Evolutionary conservation across 208 protist species (phyloP).

Genomic region (Trypanosoma conorhini): DNA sequence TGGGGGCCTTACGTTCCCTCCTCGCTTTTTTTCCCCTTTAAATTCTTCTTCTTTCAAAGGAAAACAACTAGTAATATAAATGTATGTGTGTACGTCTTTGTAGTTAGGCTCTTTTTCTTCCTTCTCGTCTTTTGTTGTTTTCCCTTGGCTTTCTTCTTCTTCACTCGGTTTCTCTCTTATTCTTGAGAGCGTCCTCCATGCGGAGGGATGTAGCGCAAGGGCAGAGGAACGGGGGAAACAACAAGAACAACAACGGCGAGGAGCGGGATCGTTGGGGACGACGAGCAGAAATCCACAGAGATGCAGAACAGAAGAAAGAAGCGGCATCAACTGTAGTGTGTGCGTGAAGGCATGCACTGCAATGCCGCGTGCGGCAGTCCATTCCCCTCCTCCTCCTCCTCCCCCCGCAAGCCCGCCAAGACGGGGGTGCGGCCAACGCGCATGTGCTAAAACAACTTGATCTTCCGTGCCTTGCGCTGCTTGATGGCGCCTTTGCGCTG

Average conservation of each 20-base stretch:
- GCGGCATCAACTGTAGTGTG: too few relatives aligned
- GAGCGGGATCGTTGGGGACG: too few relatives aligned
- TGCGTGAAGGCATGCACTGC: too few relatives aligned
- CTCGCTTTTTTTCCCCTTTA: constrained; percentile 1
- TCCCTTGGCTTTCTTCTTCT: neutral
- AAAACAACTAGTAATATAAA: constrained; percentile 9
- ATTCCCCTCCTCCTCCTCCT: neutral
- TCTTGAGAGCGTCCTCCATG: too few relatives aligned
- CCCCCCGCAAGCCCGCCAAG: too few relatives aligned
- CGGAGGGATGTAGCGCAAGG: too few relatives aligned
- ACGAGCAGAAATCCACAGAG: too few relatives aligned
- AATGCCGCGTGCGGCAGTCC: too few relatives aligned
- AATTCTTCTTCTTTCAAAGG: neutral
- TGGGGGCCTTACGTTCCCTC: neutral
- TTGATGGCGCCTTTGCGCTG: constrained; percentile 81
- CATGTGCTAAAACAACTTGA: constrained; percentile 77
- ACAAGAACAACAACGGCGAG: too few relatives aligned
- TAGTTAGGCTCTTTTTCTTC: neutral
- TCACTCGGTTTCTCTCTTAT: too few relatives aligned
- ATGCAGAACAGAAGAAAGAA: too few relatives aligned
- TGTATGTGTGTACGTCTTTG: neutral
- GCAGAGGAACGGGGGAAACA: too few relatives aligned
- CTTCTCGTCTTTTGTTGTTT: neutral
- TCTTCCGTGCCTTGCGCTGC: constrained; percentile 88
- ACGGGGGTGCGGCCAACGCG: neutral